Percentiles rank a stretch among this genome's conserved stretches.
Evolutionary conservation across 306 rosid species (phyloP).

Genomic region (Trifolium repens): DNA sequence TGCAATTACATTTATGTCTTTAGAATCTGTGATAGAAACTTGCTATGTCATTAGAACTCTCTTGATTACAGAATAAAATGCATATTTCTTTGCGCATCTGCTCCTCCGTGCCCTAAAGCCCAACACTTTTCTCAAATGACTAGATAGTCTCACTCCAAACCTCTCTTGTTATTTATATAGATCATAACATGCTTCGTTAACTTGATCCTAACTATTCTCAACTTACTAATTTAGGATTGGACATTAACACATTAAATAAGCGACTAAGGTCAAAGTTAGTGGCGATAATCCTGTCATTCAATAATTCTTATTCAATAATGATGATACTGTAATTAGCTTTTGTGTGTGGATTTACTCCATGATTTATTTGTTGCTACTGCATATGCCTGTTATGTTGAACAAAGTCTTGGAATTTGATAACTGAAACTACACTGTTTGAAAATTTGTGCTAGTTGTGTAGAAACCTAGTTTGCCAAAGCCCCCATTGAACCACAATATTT

Average conservation of each 20-base stretch:
- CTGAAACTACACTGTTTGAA: constrained; percentile 29
- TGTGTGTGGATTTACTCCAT: background rate
- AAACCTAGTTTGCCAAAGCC: background rate
- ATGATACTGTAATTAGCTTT: constrained; percentile 3
- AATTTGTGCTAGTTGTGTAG: background rate
- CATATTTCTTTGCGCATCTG: background rate
- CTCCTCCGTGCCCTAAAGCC: background rate
- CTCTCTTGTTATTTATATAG: constrained; percentile 1
- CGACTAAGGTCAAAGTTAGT: background rate
- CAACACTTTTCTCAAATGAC: background rate
- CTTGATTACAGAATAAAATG: background rate
- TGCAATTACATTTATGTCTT: background rate
- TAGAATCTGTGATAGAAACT: constrained; percentile 27
- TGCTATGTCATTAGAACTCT: background rate
- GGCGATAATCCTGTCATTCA: background rate
- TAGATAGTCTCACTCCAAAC: background rate
- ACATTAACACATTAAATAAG: background rate
- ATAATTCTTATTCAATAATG: constrained; percentile 26
- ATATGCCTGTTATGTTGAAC: constrained; percentile 19
- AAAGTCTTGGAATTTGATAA: constrained; percentile 13
- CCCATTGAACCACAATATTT: background rate
- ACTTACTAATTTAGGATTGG: background rate
- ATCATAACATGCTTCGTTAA: background rate
- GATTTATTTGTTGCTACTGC: constrained; percentile 21
- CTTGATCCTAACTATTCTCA: background rate